Percentiles rank a stretch among this genome's conserved stretches.
Conservation (phyloP, 805 yeast species). For the Starmera amethionina region DNA sequence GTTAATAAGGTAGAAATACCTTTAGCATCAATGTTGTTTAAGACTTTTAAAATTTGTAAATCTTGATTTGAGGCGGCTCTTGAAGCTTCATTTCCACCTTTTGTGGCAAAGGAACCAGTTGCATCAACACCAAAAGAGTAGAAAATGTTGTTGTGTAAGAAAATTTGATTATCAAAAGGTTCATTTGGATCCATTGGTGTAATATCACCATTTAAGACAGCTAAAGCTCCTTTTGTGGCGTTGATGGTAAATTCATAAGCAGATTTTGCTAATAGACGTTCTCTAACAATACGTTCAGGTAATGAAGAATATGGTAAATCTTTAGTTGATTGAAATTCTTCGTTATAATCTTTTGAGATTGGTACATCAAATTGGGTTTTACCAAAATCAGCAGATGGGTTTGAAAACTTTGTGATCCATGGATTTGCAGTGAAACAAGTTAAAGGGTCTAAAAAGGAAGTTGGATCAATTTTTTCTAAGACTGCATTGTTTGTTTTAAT, state of each 20-base stretch:
- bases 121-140: constrained; percentile 73
- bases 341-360: constrained; percentile 75
- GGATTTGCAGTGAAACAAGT: constrained; percentile 57
- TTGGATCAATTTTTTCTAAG: constrained; percentile 35
- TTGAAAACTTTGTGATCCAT: constrained; percentile 43
- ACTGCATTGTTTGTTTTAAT: constrained; percentile 41
- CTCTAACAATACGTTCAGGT: constrained; percentile 64
- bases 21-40: constrained; percentile 54
- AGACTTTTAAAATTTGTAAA: constrained; percentile 54
- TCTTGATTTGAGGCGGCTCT: constrained; percentile 75
- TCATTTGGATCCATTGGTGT: constrained; percentile 77
- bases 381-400: constrained; percentile 18
- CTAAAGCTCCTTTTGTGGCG: constrained; percentile 73
- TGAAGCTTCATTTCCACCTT: constrained; percentile 84
- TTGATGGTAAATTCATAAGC: constrained; percentile 66
- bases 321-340: constrained; percentile 74
- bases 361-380: constrained; percentile 15
- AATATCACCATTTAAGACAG: constrained; percentile 64
- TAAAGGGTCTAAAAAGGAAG: constrained; percentile 51
- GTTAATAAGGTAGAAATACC: constrained; percentile 70
- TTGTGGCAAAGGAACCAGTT: constrained; percentile 47
- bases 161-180: constrained; percentile 50
- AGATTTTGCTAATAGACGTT: constrained; percentile 60
- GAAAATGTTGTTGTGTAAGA: constrained; percentile 73
- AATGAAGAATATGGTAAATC: constrained; percentile 55